Evolutionary conservation across 441 rosid genomes (phyloP), one percentile per base, ranked within the genome.

Genomic region (Populus hybrid): DNA sequence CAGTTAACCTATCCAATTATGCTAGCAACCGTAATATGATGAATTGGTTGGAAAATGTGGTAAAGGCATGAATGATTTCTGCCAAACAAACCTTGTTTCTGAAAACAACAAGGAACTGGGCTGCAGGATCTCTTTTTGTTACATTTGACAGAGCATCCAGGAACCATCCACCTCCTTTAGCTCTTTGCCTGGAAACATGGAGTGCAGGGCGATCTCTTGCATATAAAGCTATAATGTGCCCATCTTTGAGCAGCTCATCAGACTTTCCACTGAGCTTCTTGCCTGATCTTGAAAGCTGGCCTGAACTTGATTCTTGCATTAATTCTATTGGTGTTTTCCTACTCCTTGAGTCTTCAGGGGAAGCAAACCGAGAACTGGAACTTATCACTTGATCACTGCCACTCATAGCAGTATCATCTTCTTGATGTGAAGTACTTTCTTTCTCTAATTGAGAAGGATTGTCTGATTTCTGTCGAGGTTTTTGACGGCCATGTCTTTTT

Each of bases 101-200:
- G 82, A 87, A 88, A 71, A 88, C 95, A 69, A 95, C 91, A 46
- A 96, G 94, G 86, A 94, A 96, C 83, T 96, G 99, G 50, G 98
- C 94, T 23, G 98, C 98, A 68, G 99, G 99, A 87, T 96, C 99
- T 77, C 98, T 92, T 83, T 89, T 94, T 18, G 97, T 89, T 71
- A 96, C 97, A 85, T 89, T 89, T 46, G 98, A 89, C 92, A 94
- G 82, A 38, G 92, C 79, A 80, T 94, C 98, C 2, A 96, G 86
- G 87, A 94, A 89, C 99, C 98, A 96, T 71, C 99, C 98, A 71
- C 98, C 98, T 14, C 96, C 97, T 92, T 92, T 96, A 68, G 87
- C 91, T 86, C 98, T 91, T 88, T 93, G 97, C 83, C 99, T 88
- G 68, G 99, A 90, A 67, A 96, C 92, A 81, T 93, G 95, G 72